Conservation (phyloP, 2,329 filamentous ascomycete genomes). For the Pseudogymnoascus sp. region DNA sequence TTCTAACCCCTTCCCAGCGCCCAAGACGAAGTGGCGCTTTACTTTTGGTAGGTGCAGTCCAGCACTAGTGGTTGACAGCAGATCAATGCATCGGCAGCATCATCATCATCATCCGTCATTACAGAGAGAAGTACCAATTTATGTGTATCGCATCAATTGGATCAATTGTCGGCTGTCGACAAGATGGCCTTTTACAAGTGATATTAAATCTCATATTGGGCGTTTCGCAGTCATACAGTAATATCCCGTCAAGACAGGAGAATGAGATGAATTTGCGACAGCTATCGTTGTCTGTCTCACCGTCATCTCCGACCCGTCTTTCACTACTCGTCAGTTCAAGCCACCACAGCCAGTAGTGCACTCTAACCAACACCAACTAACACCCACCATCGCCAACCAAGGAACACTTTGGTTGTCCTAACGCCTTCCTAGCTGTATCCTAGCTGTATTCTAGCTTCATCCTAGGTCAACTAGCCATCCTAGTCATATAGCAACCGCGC, state of each 20-base stretch:
- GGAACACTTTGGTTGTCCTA: not conserved
- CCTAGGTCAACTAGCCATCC: not conserved
- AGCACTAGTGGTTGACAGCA: not conserved
- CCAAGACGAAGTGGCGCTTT: not conserved
- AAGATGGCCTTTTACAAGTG: not conserved
- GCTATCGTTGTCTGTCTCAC: not conserved
- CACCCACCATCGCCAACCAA: not conserved
- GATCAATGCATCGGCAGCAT: not conserved
- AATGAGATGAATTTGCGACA: slow-evolving; percentile 1
- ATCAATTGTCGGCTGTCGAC: not conserved
- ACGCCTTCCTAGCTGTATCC: not conserved
- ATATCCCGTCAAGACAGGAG: not conserved
- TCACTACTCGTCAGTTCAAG: not conserved
- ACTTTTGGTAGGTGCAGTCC: not conserved
- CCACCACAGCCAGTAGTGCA: not conserved
- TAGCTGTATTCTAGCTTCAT: not conserved
- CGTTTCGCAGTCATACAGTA: not conserved
- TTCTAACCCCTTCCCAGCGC: not conserved
- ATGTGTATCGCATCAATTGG: not conserved
- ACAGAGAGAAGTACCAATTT: not conserved
- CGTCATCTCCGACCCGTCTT: not conserved
- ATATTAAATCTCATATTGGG: not conserved
- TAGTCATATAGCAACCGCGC: not conserved
- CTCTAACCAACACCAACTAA: not conserved
- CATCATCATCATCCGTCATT: not conserved